These are phyloP conservation scores for Cryptosporidium andersoni DNA, from an alignment of 169 alveolate genomes.

Conservation along the genomic window DNA sequence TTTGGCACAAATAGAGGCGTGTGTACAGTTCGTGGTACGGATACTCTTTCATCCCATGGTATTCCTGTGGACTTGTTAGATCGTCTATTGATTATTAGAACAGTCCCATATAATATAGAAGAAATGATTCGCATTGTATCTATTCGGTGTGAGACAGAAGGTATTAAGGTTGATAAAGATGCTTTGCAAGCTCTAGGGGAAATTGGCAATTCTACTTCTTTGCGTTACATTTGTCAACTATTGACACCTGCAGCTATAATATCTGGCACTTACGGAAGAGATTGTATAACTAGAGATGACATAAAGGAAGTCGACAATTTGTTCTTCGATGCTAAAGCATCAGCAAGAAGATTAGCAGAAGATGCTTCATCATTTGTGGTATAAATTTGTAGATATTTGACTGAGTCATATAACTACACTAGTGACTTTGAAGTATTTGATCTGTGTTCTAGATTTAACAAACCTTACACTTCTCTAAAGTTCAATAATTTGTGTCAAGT, in stretches of 20 bases:
- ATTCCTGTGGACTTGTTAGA: constrained; percentile 99
- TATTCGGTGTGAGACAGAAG: constrained; percentile 96
- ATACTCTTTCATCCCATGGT: constrained; percentile 97
- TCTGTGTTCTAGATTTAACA: too few species aligned
- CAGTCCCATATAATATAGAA: constrained; percentile 94
- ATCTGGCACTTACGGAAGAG: constrained; percentile 92
- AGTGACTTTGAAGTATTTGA: too few species aligned
- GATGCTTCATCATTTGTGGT: constrained; percentile 90
- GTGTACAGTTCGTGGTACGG: constrained; percentile 97
- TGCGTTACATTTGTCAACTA: constrained; percentile 93
- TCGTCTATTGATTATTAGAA: constrained; percentile 96
- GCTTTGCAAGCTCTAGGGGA: constrained; percentile 95
- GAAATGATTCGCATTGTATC: constrained; percentile 92
- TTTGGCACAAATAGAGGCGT: constrained; percentile 99
- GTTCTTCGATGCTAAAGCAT: constrained; percentile 96
- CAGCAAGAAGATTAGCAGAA: constrained; percentile 93
- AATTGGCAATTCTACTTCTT: constrained; percentile 95
- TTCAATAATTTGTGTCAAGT: too few species aligned
- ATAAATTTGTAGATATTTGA: background rate
- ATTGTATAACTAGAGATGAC: constrained; percentile 86
- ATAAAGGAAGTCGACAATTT: constrained; percentile 93
- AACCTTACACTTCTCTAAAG: too few species aligned
- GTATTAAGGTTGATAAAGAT: constrained; percentile 92
- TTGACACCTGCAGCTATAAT: constrained; percentile 96
- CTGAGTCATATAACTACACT: too few species aligned